These are phyloP conservation scores for Paxillus involutus DNA, from an alignment of 768 basidiomycete species.

Conservation along the genomic window DNA sequence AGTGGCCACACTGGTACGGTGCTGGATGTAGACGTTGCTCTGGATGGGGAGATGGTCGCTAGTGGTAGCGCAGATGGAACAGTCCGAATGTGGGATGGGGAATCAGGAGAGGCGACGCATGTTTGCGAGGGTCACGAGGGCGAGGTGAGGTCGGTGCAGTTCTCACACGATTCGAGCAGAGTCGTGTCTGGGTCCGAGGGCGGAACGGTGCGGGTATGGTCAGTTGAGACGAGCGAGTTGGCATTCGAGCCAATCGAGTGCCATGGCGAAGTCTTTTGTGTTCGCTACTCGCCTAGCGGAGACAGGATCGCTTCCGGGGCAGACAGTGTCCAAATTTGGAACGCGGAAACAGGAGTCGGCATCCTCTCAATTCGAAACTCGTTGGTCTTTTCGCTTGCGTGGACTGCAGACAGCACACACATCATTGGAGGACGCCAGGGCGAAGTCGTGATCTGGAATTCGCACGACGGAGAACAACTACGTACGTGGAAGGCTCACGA, in stretches of 20 bases:
- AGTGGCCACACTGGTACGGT: too few relatives aligned
- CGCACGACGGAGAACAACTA: too few relatives aligned
- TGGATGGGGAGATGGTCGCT: too few relatives aligned
- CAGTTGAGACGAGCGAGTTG: conserved; percentile 1
- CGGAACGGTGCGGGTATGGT: conserved; percentile 1
- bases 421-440: not conserved
- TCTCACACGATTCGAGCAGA: conserved; percentile 31
- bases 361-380: not conserved
- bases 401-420: not conserved
- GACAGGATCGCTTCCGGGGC: conserved; percentile 1
- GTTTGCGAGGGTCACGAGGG: too few relatives aligned
- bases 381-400: not conserved
- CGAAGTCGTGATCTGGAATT: too few relatives aligned
- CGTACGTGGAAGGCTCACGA: too few relatives aligned
- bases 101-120: too few relatives aligned
- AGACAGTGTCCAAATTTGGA: not conserved
- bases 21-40: too few relatives aligned
- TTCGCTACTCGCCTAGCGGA: conserved; percentile 3
- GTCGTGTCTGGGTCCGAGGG: conserved; percentile 44
- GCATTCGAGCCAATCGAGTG: not conserved
- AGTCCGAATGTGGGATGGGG: too few relatives aligned
- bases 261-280: not conserved
- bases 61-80: too few relatives aligned
- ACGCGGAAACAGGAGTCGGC: not conserved
- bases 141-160: too few relatives aligned